Percentiles rank a stretch among this genome's conserved stretches.
phyloP scores from a whole-genome alignment of 352 stramenopile genomes.

The Elongisporangium undulatum region DNA sequence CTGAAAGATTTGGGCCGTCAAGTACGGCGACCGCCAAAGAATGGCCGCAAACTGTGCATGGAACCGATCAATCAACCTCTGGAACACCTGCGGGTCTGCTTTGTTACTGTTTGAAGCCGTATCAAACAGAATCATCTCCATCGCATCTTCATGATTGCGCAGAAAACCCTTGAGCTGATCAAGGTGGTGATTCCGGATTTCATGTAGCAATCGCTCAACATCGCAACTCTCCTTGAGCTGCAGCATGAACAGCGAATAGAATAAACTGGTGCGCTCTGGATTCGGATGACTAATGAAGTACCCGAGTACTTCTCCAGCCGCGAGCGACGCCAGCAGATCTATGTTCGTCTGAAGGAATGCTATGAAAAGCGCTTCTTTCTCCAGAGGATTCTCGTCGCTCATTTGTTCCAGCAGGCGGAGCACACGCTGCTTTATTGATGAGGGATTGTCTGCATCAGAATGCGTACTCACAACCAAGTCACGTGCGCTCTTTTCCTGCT shows the following conservation, averaged over 20 bases:
- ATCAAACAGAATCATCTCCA: constrained; percentile 44
- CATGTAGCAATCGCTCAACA: constrained; percentile 18
- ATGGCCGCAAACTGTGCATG: constrained; percentile 46
- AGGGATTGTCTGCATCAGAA: constrained; percentile 9
- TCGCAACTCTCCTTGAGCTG: constrained; percentile 15
- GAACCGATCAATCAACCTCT: constrained; percentile 57
- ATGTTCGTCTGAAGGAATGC: constrained; percentile 30
- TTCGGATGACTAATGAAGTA: constrained; percentile 25
- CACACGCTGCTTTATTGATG: constrained; percentile 22
- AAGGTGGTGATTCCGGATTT: constrained; percentile 23
- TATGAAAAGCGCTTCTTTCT: constrained; percentile 35
- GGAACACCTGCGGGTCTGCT: constrained; percentile 28
- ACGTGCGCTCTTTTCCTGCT: not conserved
- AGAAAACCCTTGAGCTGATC: constrained; percentile 39
- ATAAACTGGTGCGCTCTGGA: constrained; percentile 15
- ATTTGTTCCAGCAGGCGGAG: constrained; percentile 23
- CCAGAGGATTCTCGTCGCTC: constrained; percentile 13
- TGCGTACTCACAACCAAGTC: not conserved
- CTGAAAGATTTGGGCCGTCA: constrained; percentile 70
- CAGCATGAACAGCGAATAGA: constrained; percentile 35
- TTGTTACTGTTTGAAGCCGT: constrained; percentile 3
- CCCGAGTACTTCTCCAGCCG: constrained; percentile 27
- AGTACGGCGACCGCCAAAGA: constrained; percentile 52
- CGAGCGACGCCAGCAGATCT: constrained; percentile 15
- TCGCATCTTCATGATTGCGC: constrained; percentile 34